Conservation (phyloP, 2,329 filamentous ascomycete species). For the Fusarium udum region DNA sequence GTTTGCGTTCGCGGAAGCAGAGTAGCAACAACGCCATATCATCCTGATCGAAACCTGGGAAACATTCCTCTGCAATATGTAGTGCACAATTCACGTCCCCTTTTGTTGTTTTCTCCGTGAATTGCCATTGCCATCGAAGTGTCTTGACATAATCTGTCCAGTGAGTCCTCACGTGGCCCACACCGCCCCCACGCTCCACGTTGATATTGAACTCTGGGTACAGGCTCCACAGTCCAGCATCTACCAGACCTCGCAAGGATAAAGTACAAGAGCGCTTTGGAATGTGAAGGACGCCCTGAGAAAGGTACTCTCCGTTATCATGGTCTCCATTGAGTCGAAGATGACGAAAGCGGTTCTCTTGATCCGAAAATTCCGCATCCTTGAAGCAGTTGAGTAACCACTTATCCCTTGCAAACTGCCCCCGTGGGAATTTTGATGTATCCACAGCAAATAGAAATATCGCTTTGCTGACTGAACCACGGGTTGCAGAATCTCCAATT, state of each 20-base stretch:
- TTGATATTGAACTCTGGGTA: background rate
- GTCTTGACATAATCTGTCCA: background rate
- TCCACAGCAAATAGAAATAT: rapidly evolving
- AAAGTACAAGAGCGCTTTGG: background rate
- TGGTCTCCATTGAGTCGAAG: background rate
- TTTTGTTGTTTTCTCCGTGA: background rate
- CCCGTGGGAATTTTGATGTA: rapidly evolving
- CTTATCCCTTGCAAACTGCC: background rate
- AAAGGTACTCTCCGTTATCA: background rate
- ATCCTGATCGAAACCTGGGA: background rate
- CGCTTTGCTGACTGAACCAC: rapidly evolving
- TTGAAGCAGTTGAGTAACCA: background rate
- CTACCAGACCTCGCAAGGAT: rapidly evolving
- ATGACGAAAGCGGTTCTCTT: rapidly evolving
- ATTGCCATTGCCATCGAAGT: rapidly evolving
- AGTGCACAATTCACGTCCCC: rapidly evolving
- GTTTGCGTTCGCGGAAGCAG: background rate
- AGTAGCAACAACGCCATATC: background rate
- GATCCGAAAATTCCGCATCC: rapidly evolving
- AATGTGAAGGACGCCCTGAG: background rate
- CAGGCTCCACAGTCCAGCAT: rapidly evolving
- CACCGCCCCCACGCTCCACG: rapidly evolving
- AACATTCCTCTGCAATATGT: background rate
- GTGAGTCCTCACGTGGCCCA: rapidly evolving
- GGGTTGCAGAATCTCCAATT: background rate